Percentiles rank a stretch among this genome's conserved stretches.
Conservation (phyloP, 1,284 basidiomycete genomes). For the Chondrostereum purpureum region DNA sequence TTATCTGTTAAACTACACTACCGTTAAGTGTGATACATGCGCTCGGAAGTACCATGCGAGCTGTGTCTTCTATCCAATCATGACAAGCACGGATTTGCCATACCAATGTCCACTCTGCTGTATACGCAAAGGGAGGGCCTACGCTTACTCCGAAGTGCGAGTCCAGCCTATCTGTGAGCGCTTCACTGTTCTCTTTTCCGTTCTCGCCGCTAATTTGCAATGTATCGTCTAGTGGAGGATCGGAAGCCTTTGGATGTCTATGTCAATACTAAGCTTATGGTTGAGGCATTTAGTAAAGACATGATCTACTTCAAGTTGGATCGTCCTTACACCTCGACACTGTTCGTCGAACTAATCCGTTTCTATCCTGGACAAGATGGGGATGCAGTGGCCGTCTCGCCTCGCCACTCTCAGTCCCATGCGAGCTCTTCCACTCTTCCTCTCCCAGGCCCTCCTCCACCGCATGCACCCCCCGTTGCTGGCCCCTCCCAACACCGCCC, state of each 20-base stretch:
- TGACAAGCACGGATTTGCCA: constrained; percentile 23
- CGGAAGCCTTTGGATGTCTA: constrained; percentile 44
- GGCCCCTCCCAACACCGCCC: not conserved
- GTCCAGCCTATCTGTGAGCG: constrained; percentile 58
- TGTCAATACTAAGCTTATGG: constrained; percentile 65
- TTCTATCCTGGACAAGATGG: constrained; percentile 44
- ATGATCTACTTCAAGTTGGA: constrained; percentile 61
- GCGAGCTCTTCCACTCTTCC: constrained; percentile 14
- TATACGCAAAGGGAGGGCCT: constrained; percentile 59
- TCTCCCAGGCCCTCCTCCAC: not conserved
- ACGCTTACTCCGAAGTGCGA: constrained; percentile 67
- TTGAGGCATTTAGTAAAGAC: constrained; percentile 66
- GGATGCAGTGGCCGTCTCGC: constrained; percentile 21
- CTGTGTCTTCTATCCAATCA: constrained; percentile 62
- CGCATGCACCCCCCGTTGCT: too few species aligned
- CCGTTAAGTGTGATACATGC: constrained; percentile 63
- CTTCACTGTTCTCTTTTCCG: constrained; percentile 9
- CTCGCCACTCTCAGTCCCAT: constrained; percentile 16
- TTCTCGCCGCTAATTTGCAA: constrained; percentile 12
- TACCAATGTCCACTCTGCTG: constrained; percentile 72
- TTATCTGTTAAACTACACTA: constrained; percentile 51
- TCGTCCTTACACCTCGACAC: constrained; percentile 55
- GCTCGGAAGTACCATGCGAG: constrained; percentile 61
- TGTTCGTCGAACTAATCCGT: constrained; percentile 69
- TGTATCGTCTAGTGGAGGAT: constrained; percentile 25